Evolutionary conservation across 2,329 filamentous ascomycete species (phyloP), one percentile per base, ranked within the genome.

Genomic region (Cercospora sp.): DNA sequence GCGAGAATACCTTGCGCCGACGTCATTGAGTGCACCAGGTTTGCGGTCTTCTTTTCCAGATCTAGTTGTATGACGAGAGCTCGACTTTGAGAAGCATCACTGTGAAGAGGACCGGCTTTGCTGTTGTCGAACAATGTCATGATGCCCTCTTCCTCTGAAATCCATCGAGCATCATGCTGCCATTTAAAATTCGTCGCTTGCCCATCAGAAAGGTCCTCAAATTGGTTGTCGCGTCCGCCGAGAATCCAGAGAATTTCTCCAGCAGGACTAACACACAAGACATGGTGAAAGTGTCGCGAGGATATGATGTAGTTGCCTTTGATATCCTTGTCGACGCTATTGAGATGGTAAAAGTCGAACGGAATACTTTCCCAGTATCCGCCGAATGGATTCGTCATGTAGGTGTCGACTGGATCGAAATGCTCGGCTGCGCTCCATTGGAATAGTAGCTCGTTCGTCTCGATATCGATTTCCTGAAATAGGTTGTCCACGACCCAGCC

Each of bases 81-180:
- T 20, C 81, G 80, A 66, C 75, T 78, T 67, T 73, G 72, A 7
- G 71, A 62, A 2, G 71, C 73, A 64, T 77, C 76, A 42, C 70
- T 69, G 62, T 82, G 79, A 69, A 82, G 80, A 12, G 79, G 80
- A 36, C 82, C 82, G 59, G 85, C 79, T 2, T 81, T 83, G 57
- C 81, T 79, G 73, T 87, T 87, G 68, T 86, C 83, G 67, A 84
- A 87, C 36, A 78, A 66, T n/a, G 71, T 74, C 26, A 77, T 48
- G 70, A 72, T 68, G 64, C 77, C 68, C 16, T 74, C 64, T 23
- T 79, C 74, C 51, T 79, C 76, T 10, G 75, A 71, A n/a, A 79
- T 63, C 76, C 79, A 87, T 26, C 83, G 80, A 0, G 84, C 85
- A 68, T 87, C 81, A 71, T 87, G 85, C 71, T 87, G 85, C 80